Conservation (phyloP, 305 asterid genomes). For the Euphrasia arctica region DNA sequence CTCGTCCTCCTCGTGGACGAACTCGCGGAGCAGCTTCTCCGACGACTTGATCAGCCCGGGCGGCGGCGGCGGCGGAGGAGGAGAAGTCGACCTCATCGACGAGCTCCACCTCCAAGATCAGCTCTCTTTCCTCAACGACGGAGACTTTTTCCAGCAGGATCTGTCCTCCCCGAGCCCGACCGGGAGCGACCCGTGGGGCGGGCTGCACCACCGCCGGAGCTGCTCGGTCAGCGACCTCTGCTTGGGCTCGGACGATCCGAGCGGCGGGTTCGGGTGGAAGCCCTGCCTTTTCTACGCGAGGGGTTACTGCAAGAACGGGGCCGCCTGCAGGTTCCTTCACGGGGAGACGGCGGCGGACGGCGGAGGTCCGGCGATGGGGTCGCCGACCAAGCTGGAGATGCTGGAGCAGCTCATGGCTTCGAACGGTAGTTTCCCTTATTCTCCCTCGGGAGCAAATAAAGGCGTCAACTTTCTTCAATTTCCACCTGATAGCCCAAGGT, state of each 20-base stretch:
- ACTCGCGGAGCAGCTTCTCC: conserved; percentile 30
- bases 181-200: conserved; percentile 39
- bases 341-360: conserved; percentile 39
- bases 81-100: conserved; percentile 60
- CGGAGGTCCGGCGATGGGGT: conserved; percentile 38
- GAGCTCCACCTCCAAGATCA: conserved; percentile 77
- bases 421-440: conserved; percentile 37
- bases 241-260: conserved; percentile 43
- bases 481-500: conserved; percentile 62
- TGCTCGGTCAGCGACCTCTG: conserved; percentile 63
- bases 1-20: conserved; percentile 32
- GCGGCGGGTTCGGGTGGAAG: conserved; percentile 65
- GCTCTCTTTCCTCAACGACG: conserved; percentile 60
- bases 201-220: conserved; percentile 54
- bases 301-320: conserved; percentile 77
- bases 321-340: conserved; percentile 63
- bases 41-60: conserved; percentile 35
- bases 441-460: conserved; percentile 42
- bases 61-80: conserved; percentile 29
- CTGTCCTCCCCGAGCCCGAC: conserved; percentile 34
- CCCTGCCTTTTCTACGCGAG: conserved; percentile 72
- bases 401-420: conserved; percentile 45
- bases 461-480: conserved; percentile 54
- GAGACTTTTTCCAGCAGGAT: conserved; percentile 45
- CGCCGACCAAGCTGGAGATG: conserved; percentile 53